Percentiles rank a stretch among this genome's conserved stretches.
Evolutionary conservation across 768 basidiomycete species (phyloP).

Genomic region (Mycena rosella): DNA sequence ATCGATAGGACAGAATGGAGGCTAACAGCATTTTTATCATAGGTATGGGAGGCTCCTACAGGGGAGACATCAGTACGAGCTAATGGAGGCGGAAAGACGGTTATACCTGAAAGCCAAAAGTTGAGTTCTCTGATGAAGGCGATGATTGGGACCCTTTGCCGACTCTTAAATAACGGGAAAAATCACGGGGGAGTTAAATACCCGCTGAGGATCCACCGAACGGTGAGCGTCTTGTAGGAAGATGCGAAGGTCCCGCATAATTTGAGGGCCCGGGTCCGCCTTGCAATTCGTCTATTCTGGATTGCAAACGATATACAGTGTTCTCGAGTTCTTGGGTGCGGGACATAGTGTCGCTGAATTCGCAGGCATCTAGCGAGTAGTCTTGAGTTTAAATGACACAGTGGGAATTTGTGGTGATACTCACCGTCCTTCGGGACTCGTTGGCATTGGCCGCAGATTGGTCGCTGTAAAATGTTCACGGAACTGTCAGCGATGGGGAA

Average conservation of each 20-base stretch:
- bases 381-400: too few species aligned
- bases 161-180: neutral
- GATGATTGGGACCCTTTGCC: neutral
- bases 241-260: constrained; percentile 31
- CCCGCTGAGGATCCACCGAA: constrained; percentile 34
- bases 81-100: neutral
- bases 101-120: neutral
- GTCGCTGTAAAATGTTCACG: constrained; percentile 16
- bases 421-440: constrained; percentile 50
- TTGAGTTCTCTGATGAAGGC: neutral
- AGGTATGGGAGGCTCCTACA: constrained; percentile 15
- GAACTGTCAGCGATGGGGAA: too few species aligned
- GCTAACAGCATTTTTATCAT: constrained; percentile 11
- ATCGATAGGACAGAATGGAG: neutral
- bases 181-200: constrained; percentile 41
- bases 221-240: constrained; percentile 1
- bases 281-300: constrained; percentile 53
- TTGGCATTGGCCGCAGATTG: constrained; percentile 54
- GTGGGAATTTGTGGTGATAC: too few species aligned
- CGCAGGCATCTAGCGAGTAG: too few species aligned
- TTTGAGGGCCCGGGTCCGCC: constrained; percentile 1
- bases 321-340: constrained; percentile 55
- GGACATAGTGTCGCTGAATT: constrained; percentile 57
- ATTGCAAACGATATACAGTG: constrained; percentile 52
- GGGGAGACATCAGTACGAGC: neutral